Evolutionary conservation across 1,139 yeast species (phyloP).

Genomic region (Magnusiomyces suaveolens): DNA sequence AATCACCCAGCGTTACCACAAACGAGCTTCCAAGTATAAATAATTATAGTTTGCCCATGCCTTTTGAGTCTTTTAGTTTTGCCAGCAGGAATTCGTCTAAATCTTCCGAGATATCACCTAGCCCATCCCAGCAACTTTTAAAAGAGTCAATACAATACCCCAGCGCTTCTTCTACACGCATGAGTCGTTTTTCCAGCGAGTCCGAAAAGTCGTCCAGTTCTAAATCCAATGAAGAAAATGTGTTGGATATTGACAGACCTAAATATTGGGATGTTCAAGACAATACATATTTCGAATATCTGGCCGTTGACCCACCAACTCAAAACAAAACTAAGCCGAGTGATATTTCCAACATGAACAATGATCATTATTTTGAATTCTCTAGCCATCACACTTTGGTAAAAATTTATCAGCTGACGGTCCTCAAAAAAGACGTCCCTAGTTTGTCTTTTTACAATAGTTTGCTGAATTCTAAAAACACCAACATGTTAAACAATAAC

Average conservation of each 20-base stretch:
- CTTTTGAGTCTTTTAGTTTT: not conserved
- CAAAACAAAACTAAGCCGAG: not conserved
- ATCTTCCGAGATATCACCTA: not conserved
- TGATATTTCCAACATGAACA: not conserved
- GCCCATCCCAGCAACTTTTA: not conserved
- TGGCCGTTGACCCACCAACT: not conserved
- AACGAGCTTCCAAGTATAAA: not conserved
- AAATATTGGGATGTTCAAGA: slow-evolving; percentile 1
- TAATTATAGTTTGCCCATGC: not conserved
- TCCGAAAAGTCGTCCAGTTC: not conserved
- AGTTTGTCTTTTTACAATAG: not conserved
- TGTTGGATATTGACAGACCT: not conserved
- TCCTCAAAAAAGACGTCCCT: not conserved
- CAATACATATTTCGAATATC: not conserved
- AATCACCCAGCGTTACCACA: not conserved
- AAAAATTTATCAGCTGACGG: not conserved
- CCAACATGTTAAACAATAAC: not conserved
- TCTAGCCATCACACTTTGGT: not conserved
- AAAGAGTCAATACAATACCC: not conserved
- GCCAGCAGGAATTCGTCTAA: not conserved
- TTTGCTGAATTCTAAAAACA: not conserved
- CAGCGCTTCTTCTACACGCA: not conserved
- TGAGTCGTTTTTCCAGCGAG: not conserved
- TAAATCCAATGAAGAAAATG: not conserved
- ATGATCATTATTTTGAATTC: not conserved